A percentile compares a stretch with the other conserved stretches of the same genome.
Conservation (phyloP, 2,329 filamentous ascomycete species). For the Drechslera avenae region DNA sequence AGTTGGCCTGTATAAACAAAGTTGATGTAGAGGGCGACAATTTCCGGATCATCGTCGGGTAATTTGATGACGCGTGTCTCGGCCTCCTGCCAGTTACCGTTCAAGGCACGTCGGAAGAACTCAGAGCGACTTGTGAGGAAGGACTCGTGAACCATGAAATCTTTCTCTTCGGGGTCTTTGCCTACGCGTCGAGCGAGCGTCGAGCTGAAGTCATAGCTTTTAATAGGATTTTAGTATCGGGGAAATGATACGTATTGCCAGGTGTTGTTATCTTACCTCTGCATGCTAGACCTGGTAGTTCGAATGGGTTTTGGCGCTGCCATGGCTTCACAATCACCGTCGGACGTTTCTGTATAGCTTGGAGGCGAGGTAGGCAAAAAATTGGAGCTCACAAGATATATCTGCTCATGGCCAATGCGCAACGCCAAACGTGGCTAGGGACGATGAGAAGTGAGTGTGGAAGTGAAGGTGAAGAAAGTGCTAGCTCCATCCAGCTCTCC, state of each 20-base stretch:
- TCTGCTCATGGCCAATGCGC: no score
- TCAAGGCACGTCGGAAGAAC: constrained; percentile 24
- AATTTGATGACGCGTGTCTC: constrained; percentile 8
- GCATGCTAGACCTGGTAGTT: neutral
- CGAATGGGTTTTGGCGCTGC: no score
- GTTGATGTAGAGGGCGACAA: constrained; percentile 20
- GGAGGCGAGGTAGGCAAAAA: neutral
- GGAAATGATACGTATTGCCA: no score
- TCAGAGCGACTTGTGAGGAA: constrained; percentile 15
- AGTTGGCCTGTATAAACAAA: constrained; percentile 11
- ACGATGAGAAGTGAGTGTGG: no score
- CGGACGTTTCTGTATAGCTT: neutral
- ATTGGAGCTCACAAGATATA: no score
- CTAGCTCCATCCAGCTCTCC: no score
- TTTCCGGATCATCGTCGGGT: constrained; percentile 9
- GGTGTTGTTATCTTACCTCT: neutral
- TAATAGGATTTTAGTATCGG: neutral
- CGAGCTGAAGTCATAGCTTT: neutral
- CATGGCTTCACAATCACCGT: neutral
- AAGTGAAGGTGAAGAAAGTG: no score
- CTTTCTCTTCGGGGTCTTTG: neutral
- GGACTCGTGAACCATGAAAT: constrained; percentile 16
- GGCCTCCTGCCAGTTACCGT: constrained; percentile 18
- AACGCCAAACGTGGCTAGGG: no score
- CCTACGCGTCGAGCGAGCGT: constrained; percentile 15